phyloP scores from a whole-genome alignment of 2,329 filamentous ascomycete genomes.

The Paramyrothecium sp. region DNA sequence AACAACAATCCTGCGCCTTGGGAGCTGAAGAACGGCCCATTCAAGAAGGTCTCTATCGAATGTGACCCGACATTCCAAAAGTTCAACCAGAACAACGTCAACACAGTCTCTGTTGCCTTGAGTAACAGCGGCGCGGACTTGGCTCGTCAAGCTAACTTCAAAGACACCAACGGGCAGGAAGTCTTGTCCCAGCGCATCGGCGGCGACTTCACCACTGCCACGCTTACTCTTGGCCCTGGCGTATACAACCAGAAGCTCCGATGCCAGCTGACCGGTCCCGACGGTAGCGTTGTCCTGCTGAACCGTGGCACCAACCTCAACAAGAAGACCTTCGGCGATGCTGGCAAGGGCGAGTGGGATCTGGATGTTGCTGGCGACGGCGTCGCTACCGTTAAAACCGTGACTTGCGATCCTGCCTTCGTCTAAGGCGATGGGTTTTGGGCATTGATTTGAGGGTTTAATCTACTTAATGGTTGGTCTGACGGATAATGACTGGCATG shows the following conservation, averaged over 20 bases:
- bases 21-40: not conserved
- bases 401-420: not conserved
- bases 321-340: not conserved
- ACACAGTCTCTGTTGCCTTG: not conserved
- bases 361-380: not conserved
- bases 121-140: not conserved
- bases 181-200: not conserved
- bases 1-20: not conserved
- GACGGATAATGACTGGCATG: too few relatives aligned
- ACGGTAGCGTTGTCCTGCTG: not conserved
- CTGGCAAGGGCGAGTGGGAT: not conserved
- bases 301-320: not conserved
- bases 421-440: not conserved
- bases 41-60: not conserved
- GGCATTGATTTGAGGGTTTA: too few relatives aligned
- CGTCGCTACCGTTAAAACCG: not conserved
- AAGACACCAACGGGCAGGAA: not conserved
- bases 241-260: not conserved
- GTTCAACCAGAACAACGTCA: not conserved
- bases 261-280: not conserved
- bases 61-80: not conserved
- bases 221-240: not conserved
- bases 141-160: not conserved
- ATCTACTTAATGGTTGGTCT: too few relatives aligned
- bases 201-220: not conserved